phyloP scores from a whole-genome alignment of 2,329 filamentous ascomycete species.

The Eutypella sp. region DNA sequence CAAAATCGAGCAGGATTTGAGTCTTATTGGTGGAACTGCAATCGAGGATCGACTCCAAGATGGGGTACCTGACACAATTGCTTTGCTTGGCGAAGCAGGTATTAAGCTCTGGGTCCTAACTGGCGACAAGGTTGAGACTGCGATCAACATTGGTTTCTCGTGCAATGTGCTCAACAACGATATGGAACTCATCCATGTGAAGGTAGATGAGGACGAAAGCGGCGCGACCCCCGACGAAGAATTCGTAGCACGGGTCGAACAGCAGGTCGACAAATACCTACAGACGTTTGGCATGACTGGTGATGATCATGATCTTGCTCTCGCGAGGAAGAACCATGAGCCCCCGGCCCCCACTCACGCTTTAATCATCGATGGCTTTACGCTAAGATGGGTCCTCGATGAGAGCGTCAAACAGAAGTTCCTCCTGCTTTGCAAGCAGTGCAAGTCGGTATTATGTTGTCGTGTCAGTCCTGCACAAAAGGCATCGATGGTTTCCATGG shows the following conservation, averaged over 20 bases:
- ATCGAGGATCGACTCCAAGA: conserved; percentile 97
- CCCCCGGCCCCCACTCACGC: conserved; percentile 85
- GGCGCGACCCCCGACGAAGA: conserved; percentile 41
- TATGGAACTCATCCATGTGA: conserved; percentile 92
- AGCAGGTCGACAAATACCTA: conserved; percentile 70
- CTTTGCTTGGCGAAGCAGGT: conserved; percentile 81
- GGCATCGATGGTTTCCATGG: conserved; percentile 92
- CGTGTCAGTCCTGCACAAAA: conserved; percentile 96
- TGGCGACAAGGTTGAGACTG: conserved; percentile 97
- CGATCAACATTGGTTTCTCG: conserved; percentile 99
- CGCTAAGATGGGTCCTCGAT: conserved; percentile 79
- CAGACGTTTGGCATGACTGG: conserved; percentile 72
- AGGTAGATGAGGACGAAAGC: conserved; percentile 69
- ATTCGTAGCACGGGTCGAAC: conserved; percentile 56
- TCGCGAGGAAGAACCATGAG: conserved; percentile 77
- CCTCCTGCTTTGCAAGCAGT: conserved; percentile 91
- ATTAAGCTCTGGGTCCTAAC: conserved; percentile 99
- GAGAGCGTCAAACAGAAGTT: conserved; percentile 87
- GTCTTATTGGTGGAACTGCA: conserved; percentile 84
- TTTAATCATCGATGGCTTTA: conserved; percentile 91
- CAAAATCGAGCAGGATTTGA: conserved; percentile 83
- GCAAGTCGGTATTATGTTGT: conserved; percentile 93
- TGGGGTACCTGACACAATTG: conserved; percentile 93
- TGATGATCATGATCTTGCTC: conserved; percentile 75
- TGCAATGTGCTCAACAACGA: conserved; percentile 96